Evolutionary conservation across 129 eudicot genomes (phyloP), one percentile per base, ranked within the genome.

Genomic region (Kitagawia praeruptora): DNA sequence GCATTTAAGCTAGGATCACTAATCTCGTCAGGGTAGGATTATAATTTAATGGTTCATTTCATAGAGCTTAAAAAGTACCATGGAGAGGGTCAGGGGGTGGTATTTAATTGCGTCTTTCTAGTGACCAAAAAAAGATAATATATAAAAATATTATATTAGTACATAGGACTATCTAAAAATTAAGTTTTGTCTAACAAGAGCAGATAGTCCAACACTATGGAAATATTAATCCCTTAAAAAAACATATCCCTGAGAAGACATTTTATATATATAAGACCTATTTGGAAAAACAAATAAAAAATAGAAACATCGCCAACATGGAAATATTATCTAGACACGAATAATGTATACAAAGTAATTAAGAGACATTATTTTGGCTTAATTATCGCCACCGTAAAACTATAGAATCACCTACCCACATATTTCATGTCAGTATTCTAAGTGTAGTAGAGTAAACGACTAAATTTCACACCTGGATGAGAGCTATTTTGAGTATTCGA

Each of bases 391-490:
- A 27, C 56, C 0, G 37, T 28, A 75, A 34, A 75, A 46, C 77
- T 2, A 18, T 27, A n/a, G 12, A 75, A 46, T 46, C 34, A 46
- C 19, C 61, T 27, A 46, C 41, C 21, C 13, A 39, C 58, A 27
- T 23, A 45, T 75, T 34, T 34, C 31, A 74, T 74, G 38, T 46
- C 14, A 27, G 23, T 4, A 75, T 75, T 12, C 37, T 21, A n/a
- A 74, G n/a, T 6, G 37, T n/a, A 34, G 9, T 66, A 42, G 25
- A 45, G 69, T 58, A 61, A 61, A 23, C 31, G 73, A 70, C 78
- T 23, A 41, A 13, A 67, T 23, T 78, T 37, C 82, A 70, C 67
- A 91, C 96, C 93, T 84, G 87, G 93, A 53, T 77, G 77, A 70
- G 85, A 81, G 78, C 74, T 83, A 53, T 75, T 86, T 80, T 84